phyloP scores from a whole-genome alignment of 2,329 filamentous ascomycete genomes.

The Calonectria pseudoreteaudii region DNA sequence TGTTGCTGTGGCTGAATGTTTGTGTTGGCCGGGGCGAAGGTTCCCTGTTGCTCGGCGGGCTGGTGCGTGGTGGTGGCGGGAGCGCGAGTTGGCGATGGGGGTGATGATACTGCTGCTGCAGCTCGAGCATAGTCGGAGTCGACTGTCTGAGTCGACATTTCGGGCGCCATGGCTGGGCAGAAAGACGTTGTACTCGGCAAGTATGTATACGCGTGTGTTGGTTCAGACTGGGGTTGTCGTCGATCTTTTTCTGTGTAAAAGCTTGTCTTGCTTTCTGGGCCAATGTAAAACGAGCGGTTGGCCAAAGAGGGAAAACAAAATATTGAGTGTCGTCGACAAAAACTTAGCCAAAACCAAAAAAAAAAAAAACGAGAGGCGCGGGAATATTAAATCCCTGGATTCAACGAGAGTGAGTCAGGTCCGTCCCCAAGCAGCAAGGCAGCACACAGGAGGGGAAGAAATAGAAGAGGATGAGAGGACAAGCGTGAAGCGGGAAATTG shows the following conservation, averaged over 20 bases:
- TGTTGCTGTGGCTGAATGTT: not conserved
- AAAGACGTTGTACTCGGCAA: not conserved
- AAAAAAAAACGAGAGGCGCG: not conserved
- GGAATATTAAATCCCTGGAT: not conserved
- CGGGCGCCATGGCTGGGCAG: slow-evolving; percentile 39
- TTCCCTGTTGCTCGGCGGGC: slow-evolving; percentile 20
- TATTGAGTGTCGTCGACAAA: not conserved
- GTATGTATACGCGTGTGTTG: not conserved
- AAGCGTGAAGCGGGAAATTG: slow-evolving; percentile 8
- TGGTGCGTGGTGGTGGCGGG: slow-evolving; percentile 29
- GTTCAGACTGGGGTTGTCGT: not conserved
- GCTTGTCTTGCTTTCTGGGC: not conserved
- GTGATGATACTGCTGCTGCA: not conserved
- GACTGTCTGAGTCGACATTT: slow-evolving; percentile 38
- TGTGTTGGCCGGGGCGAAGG: not conserved
- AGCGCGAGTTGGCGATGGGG: slow-evolving; percentile 13
- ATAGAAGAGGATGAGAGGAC: not conserved
- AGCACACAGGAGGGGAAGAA: not conserved
- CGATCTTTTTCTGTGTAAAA: not conserved
- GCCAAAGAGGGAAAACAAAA: not conserved
- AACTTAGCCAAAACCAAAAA: not conserved
- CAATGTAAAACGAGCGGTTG: not conserved
- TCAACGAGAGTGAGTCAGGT: not conserved
- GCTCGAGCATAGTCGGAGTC: slow-evolving; percentile 14
- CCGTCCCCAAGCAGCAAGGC: not conserved